Evolutionary conservation across 495 filamentous ascomycete species (phyloP).

Genomic region (Usnea hakonensis): DNA sequence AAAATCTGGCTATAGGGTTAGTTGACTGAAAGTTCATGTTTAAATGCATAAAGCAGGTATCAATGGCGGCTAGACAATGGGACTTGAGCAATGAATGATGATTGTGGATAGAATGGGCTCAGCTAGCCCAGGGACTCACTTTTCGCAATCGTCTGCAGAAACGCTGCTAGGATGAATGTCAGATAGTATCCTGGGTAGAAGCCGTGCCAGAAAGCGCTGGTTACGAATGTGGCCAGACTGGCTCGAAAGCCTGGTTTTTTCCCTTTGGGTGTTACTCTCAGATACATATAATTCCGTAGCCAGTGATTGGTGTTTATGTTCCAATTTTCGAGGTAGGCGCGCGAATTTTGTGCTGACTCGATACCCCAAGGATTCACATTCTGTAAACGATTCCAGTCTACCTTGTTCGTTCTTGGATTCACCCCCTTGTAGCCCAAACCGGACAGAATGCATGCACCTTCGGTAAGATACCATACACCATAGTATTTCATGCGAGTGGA

Average conservation of each 20-base stretch:
- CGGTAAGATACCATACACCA: slow-evolving; percentile 86
- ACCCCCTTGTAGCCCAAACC: slow-evolving; percentile 93
- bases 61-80: neutral
- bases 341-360: slow-evolving; percentile 83
- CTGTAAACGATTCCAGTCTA: slow-evolving; percentile 79
- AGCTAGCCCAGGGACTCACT: slow-evolving; percentile 46
- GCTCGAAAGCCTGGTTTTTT: slow-evolving; percentile 96
- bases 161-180: slow-evolving; percentile 77
- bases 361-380: slow-evolving; percentile 79
- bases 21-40: neutral
- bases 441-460: slow-evolving; percentile 89
- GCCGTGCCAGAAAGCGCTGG: slow-evolving; percentile 94
- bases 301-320: slow-evolving; percentile 98
- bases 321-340: slow-evolving; percentile 83
- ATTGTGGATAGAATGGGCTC: neutral
- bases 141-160: slow-evolving; percentile 90
- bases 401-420: slow-evolving; percentile 70
- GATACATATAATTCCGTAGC: slow-evolving; percentile 91
- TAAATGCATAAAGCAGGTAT: neutral
- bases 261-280: slow-evolving; percentile 89
- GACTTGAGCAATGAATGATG: neutral
- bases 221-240: slow-evolving; percentile 86
- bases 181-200: slow-evolving; percentile 97
- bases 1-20: slow-evolving; percentile 49
- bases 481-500: slow-evolving; percentile 86